Evolutionary conservation across 2,329 filamentous ascomycete species (phyloP).

Genomic region (Ophiostoma pallidulum): DNA sequence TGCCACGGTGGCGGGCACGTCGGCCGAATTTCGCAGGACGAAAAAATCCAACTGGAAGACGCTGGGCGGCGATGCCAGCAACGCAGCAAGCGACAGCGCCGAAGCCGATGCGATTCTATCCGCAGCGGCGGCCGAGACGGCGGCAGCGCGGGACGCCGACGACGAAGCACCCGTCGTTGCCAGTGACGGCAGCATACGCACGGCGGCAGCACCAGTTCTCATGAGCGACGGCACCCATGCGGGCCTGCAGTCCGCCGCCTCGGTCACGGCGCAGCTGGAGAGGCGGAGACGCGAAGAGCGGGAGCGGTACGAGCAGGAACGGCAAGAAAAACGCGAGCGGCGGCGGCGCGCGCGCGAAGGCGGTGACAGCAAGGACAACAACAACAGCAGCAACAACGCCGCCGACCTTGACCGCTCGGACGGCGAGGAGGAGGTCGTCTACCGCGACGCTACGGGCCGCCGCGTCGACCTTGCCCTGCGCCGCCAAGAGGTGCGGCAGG

Average conservation of each 20-base stretch:
- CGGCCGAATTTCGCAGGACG: conserved; percentile 58
- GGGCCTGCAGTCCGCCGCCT: conserved; percentile 73
- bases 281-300: conserved; percentile 38
- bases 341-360: conserved; percentile 43
- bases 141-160: conserved; percentile 37
- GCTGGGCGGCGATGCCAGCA: conserved; percentile 38
- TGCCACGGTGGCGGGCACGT: conserved; percentile 40
- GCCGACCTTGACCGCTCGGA: conserved; percentile 55
- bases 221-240: conserved; percentile 87
- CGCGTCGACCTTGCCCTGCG: conserved; percentile 90
- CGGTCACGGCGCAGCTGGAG: conserved; percentile 61
- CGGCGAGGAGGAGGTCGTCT: conserved; percentile 67
- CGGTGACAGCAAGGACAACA: conserved; percentile 89
- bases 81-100: conserved; percentile 23
- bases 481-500: conserved; percentile 70
- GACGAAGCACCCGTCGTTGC: conserved; percentile 42
- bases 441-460: conserved; percentile 89
- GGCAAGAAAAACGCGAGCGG: conserved; percentile 20
- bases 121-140: conserved; percentile 58
- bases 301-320: conserved; percentile 23
- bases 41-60: conserved; percentile 78
- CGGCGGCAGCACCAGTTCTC: conserved; percentile 34
- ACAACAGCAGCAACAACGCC: conserved; percentile 79
- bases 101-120: conserved; percentile 73
- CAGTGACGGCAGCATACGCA: conserved; percentile 36